A percentile compares a stretch with the other conserved stretches of the same genome.
phyloP scores from a whole-genome alignment of 257 asterid genomes.

The Solanum infundibuliforme region DNA sequence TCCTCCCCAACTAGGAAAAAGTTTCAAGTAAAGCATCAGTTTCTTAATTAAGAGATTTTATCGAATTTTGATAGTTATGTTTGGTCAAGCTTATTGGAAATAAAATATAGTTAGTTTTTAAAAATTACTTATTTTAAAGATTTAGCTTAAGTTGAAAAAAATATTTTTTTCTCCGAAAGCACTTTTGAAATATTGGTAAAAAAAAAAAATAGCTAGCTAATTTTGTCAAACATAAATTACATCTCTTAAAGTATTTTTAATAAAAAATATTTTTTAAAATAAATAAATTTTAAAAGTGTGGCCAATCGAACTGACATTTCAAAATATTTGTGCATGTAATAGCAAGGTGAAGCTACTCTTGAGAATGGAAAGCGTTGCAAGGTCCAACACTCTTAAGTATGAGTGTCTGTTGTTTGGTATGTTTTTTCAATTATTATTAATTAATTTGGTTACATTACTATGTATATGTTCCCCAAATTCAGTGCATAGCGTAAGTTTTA shows the following conservation, averaged over 20 bases:
- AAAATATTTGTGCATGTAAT: background rate
- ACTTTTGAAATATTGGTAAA: too few species aligned
- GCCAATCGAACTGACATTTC: background rate
- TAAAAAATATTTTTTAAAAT: background rate
- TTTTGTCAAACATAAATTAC: background rate
- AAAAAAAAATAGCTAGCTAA: too few species aligned
- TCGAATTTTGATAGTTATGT: background rate
- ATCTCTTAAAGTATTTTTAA: background rate
- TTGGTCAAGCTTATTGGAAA: background rate
- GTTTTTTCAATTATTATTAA: background rate
- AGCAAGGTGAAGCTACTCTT: background rate
- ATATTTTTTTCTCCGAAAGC: background rate
- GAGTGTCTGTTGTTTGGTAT: slow-evolving; percentile 64
- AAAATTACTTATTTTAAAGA: background rate
- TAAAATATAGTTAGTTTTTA: background rate
- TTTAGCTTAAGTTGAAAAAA: background rate
- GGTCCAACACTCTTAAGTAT: slow-evolving; percentile 29
- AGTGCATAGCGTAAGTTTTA: accelerated
- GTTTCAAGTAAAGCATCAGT: background rate
- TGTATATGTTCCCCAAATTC: accelerated
- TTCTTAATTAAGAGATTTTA: background rate
- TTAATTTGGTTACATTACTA: background rate
- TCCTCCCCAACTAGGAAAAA: background rate
- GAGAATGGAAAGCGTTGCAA: slow-evolving; percentile 45
- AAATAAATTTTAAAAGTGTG: background rate